Evolutionary conservation across 768 basidiomycete genomes (phyloP), one percentile per base, ranked within the genome.

Genomic region (Mycena pura): DNA sequence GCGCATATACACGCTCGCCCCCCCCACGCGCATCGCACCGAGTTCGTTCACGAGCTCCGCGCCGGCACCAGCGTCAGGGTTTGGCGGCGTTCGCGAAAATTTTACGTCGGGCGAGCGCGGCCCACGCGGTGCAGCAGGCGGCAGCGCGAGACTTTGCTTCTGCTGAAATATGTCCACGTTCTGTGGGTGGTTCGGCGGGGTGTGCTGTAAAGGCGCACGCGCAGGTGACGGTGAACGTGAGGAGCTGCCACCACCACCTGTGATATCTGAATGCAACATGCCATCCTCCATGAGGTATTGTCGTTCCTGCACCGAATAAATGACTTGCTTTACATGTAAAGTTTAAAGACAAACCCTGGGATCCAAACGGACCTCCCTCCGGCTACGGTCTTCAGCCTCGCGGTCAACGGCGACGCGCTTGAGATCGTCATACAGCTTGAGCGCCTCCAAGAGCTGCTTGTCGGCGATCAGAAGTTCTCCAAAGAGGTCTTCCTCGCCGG

Each of bases 71-170:
- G 63, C 31, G 27, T 71, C 57, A 46, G 57, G 32, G 58, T 66
- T 60, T 19, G 70, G 70, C 13, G 93, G 90, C 19, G 90, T 87
- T 24, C 89, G 82, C 13, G 91, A 89, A 7, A 81, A 65, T 0
- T 72, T 39, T 45, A 80, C 84, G 10, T 77, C 79, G 1, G 87
- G 90, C 1, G 80, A 84, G 22, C 90, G 89, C 28, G 92, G 91
- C 1, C 91, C 91, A 50, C 88, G 82, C 1, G 91, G 90, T 3
- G 84, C 86, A 13, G 82, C 78, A 19, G 86, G 88, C 2, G 90
- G 91, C 3, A 89, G 87, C 0, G 84, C 87, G 22, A 91, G 81
- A 6, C 72, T 61, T 62, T 69, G 40, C 21, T 50, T 39, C 7
- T 28, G 15, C 21, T 50, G 40, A 3, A 17, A 47, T 10, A 8